Conservation (phyloP, 768 basidiomycete genomes). For the Hydnomerulius pinastri region DNA sequence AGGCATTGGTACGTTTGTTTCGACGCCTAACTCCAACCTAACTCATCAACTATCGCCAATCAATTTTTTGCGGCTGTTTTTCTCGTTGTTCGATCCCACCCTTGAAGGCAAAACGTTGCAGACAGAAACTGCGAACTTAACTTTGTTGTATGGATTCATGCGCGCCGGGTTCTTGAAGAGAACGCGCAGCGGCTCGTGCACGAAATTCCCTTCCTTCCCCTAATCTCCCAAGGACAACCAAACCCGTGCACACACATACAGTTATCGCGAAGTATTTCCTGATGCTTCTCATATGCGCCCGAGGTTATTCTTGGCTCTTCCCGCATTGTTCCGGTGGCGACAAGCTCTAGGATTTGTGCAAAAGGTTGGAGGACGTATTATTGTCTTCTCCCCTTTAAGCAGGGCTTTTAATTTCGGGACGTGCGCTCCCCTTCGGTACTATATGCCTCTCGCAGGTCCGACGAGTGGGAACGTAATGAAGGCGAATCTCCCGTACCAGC, state of each 20-base stretch:
- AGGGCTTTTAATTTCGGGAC: not conserved
- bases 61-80: not conserved
- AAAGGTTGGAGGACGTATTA: slow-evolving; percentile 1
- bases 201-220: not conserved
- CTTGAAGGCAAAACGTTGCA: slow-evolving; percentile 26
- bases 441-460: not conserved
- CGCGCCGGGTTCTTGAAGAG: not conserved
- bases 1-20: not conserved
- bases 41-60: not conserved
- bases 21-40: no score
- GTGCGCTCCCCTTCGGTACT: not conserved
- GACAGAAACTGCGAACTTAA: slow-evolving; percentile 22
- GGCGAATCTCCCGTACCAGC: not conserved
- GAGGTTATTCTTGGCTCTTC: slow-evolving; percentile 1
- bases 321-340: slow-evolving; percentile 18
- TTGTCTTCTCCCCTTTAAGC: not conserved
- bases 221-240: not conserved
- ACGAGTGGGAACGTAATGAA: not conserved
- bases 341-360: slow-evolving; percentile 13
- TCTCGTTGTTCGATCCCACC: slow-evolving; percentile 14
- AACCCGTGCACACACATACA: not conserved
- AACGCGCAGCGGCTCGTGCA: not conserved
- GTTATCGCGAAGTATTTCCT: not conserved
- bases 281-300: not conserved
- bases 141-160: slow-evolving; percentile 4